phyloP scores from a whole-genome alignment of 805 yeast species.

The Sungouiella blattae region DNA sequence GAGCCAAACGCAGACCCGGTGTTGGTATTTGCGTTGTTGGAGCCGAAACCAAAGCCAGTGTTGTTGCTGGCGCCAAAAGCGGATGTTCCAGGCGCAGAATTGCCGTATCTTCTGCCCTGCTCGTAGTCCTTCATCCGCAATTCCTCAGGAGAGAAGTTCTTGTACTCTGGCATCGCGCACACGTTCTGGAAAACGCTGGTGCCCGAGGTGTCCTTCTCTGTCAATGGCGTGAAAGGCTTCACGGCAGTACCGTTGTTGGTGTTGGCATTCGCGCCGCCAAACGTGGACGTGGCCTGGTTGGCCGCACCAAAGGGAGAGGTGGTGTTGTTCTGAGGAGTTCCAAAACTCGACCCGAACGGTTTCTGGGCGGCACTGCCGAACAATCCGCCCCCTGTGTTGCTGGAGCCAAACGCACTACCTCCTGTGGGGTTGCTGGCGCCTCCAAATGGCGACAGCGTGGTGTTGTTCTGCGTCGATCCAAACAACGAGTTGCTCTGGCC shows the following conservation, averaged over 20 bases:
- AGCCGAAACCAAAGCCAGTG: constrained; percentile 9
- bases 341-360: constrained; percentile 19
- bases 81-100: constrained; percentile 25
- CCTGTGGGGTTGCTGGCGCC: constrained; percentile 10
- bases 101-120: constrained; percentile 63
- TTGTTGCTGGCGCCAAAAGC: constrained; percentile 17
- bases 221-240: constrained; percentile 63
- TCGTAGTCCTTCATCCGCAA: constrained; percentile 85
- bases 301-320: constrained; percentile 18
- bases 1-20: constrained; percentile 21
- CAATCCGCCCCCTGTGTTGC: constrained; percentile 7
- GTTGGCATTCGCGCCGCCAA: constrained; percentile 13
- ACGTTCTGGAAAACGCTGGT: constrained; percentile 66
- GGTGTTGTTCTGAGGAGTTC: constrained; percentile 17
- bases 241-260: constrained; percentile 64
- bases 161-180: constrained; percentile 87
- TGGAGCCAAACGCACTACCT: constrained; percentile 17
- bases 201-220: constrained; percentile 68
- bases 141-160: constrained; percentile 79
- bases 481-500: constrained; percentile 25
- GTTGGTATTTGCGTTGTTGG: constrained; percentile 8
- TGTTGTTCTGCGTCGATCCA: constrained; percentile 19
- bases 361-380: constrained; percentile 14
- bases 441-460: constrained; percentile 17
- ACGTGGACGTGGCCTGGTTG: constrained; percentile 13